Base-by-base conservation (phyloP, 2,329 filamentous ascomycete genomes). In the Arachnomyces sp. region DNA sequence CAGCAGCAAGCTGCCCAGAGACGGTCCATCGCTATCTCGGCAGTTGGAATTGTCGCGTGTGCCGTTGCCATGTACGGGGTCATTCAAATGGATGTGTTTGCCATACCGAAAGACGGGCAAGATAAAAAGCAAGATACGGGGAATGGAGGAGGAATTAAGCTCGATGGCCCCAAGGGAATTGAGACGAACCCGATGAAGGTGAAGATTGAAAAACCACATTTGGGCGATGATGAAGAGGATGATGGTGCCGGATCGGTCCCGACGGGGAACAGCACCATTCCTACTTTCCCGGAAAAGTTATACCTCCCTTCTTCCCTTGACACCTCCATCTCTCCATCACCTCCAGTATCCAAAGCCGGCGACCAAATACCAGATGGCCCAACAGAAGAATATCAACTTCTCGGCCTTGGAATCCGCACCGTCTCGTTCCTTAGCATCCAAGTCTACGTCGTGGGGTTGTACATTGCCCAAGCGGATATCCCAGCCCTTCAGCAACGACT, bases 401-500 rank as follows among this genome's bases (percentile, higher is more conserved):
- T 96, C 5, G 92, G 92, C 0, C 68, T 95, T 4, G 92, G 92
- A 13, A 82, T 93, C 47, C 78, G 92, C 40, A 88, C 84, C 1
- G 92, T 98, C 25, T 93, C 85, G 16, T 95, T 96, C 62, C 68
- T 96, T 33, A 71, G 78, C 36, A 87, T 98, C 33, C 82, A 95
- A 60, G 92, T 98, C 39, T 98, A 98, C 66, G 84, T 96, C 13
- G 84, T 95, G 0, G 92, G 90, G 12, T 78, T 93, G 53, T 98
- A 98, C 67, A 75, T 96, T 17, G 86, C 88, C 17, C 90, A 83
- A 0, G 71, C 81, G 29, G 88, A 95, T 55, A 80, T 98, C 44
- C 79, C 82, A 3, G 72, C 75, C n/a, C 72, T 98, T 31, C 90
- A 96, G 63, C 73, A 76, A 50, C 77, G 79, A 33, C 74, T 96